Base-by-base conservation (phyloP, 1,139 yeast species). In the Saccharomyces hybrid region DNA sequence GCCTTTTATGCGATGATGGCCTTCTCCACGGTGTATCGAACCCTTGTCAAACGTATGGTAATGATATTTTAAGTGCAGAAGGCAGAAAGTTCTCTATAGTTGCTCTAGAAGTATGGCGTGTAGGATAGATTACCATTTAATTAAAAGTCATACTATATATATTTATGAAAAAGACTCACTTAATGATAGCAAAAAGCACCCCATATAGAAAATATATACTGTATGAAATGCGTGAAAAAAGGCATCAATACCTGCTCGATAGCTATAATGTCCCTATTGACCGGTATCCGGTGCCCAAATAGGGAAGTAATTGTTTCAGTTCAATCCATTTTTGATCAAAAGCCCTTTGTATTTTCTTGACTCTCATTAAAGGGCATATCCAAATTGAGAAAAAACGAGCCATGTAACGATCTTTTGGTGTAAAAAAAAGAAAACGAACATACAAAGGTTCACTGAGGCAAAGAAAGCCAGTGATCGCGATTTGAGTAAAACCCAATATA, bases 91-190 rank as follows among this genome's bases (percentile, higher is more conserved):
- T 93, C 69, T 80, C 79, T 55, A 82, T 93, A 3, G 71, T 85
- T 52, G 93, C 88, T 0, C 73, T 93, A 47, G 99, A 93, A 66
- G 79, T 93, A 0, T 93, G 99, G 99, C 77, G 86, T 57, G 76
- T 88, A 6, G 86, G 87, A 8, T 67, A 55, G 55, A 3, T 20
- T 25, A 20, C 20, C 25, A 38, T 8, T 13, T 38, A 11, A 9
- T 38, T 38, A 16, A 38, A 38, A 9, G 16, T 46, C 13, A 25
- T n/a, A 16, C n/a, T 47, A 20, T 20, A 20, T 20, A 13, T 46
- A 23, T 14, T 51, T 26, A 27, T 34, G 38, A 47, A 14, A 8
- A 29, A 48, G 50, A 27, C 23, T 20, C 23, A 8, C 13, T 25
- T 25, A 8, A 20, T 38, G 9, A 38, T 16, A 16, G 13, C 4